A percentile compares a stretch with the other conserved stretches of the same genome.
Conservation (phyloP, 2,329 filamentous ascomycete genomes). For the Pyricularia grisea region DNA sequence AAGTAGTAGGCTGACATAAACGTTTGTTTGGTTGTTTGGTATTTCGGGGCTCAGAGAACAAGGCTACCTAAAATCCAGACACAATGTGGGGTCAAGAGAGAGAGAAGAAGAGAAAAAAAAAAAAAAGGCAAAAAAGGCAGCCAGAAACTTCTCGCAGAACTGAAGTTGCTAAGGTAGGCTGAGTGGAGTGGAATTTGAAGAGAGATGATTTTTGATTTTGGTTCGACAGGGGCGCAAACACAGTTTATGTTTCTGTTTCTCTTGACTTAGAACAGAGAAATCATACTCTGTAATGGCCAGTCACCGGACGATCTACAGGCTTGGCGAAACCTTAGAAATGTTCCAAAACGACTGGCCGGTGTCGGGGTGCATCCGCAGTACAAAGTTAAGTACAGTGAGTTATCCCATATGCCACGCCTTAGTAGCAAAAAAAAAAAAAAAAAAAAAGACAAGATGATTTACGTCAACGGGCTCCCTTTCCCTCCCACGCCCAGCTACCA, state of each 20-base stretch:
- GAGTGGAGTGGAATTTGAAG: too few species aligned
- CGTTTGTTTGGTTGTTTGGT: neutral
- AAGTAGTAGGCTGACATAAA: too few species aligned
- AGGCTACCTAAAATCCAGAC: neutral
- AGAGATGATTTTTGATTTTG: neutral
- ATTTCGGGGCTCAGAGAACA: constrained; percentile 2
- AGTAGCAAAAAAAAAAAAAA: neutral
- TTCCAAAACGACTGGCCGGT: neutral
- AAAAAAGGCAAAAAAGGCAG: neutral
- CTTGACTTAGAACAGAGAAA: neutral
- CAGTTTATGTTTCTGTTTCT: neutral
- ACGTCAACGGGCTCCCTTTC: too few species aligned
- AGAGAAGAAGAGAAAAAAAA: too few species aligned
- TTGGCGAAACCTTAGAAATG: neutral
- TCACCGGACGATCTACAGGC: neutral
- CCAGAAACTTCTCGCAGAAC: neutral
- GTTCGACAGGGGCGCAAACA: neutral
- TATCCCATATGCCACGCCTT: neutral
- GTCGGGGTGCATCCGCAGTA: neutral
- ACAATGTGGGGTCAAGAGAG: constrained; percentile 6
- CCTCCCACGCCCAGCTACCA: neutral
- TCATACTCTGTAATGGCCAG: neutral
- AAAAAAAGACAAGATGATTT: neutral
- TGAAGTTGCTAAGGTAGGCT: neutral
- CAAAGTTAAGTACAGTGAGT: neutral